Evolutionary conservation across 306 rosid genomes (phyloP).

Genomic region (Vachellia pachyceras): DNA sequence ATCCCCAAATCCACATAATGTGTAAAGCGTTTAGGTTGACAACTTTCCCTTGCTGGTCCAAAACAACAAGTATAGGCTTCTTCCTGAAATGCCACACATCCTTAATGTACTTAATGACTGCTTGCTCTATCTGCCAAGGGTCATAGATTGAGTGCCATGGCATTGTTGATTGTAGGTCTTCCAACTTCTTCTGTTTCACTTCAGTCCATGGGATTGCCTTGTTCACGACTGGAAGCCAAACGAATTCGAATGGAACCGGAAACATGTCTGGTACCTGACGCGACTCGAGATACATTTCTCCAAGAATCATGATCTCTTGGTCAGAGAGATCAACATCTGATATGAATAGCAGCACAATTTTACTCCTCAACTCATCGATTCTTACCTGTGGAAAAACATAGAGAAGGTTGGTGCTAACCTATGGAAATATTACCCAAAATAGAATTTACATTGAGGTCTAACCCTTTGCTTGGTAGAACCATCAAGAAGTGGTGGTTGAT

Average conservation of each 20-base stretch:
- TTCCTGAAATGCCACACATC: slow-evolving; percentile 59
- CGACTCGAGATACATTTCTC: slow-evolving; percentile 55
- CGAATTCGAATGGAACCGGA: slow-evolving; percentile 56
- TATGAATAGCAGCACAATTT: slow-evolving; percentile 59
- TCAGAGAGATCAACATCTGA: slow-evolving; percentile 49
- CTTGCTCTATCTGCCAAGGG: slow-evolving; percentile 47
- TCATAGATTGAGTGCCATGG: slow-evolving; percentile 58
- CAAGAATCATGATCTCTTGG: slow-evolving; percentile 46
- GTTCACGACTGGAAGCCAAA: slow-evolving; percentile 69
- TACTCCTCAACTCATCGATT: slow-evolving; percentile 53
- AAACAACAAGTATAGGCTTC: slow-evolving; percentile 59
- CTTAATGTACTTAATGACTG: slow-evolving; percentile 54
- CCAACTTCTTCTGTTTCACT: slow-evolving; percentile 38
- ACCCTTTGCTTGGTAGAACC: slow-evolving; percentile 64
- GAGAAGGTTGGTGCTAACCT: not conserved
- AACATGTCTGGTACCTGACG: slow-evolving; percentile 34
- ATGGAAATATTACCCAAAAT: slow-evolving; percentile 1
- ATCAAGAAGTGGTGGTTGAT: slow-evolving; percentile 53
- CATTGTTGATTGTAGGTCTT: slow-evolving; percentile 44
- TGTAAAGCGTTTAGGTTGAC: slow-evolving; percentile 65
- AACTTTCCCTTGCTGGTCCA: slow-evolving; percentile 63
- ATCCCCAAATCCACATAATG: slow-evolving; percentile 85
- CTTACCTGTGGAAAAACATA: slow-evolving; percentile 45
- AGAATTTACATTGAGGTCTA: slow-evolving; percentile 5
- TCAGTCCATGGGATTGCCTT: slow-evolving; percentile 10